Evolutionary conservation across 2,329 filamentous ascomycete species (phyloP), one percentile per base, ranked within the genome.

Genomic region (Nemania abortiva): DNA sequence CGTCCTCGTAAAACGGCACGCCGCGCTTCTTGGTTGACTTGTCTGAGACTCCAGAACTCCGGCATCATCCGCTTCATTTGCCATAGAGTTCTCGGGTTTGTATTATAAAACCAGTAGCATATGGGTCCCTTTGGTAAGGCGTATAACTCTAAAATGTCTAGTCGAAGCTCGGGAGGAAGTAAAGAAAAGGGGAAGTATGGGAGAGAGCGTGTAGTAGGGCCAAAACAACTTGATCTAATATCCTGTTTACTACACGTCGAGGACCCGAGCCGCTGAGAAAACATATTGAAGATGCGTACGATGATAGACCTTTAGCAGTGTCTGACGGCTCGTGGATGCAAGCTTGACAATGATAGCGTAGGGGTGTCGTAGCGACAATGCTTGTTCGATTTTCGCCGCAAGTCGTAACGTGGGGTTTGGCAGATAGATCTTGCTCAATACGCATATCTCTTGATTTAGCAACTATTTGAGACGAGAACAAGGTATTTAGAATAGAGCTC

Each of bases 1-100:
- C 58, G 50, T 3, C 49, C 63, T 11, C 20, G 37, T 39, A 61
- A 18, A 47, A 66, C 55, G 6, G 15, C 29, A 3, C 15, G 37
- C 13, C 63, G 34, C 37, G 56, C 27, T 20, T 66, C 63, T 27
- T 24, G 63, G 37, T 37, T 66, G 37, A 61, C 63, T 47, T 37
- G 63, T 10, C 37, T 11, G 13, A 59, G 47, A 55, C 22, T 55
- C 57, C 56, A 52, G 37, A 55, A 37, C 27, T 45, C 63, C 11
- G 39, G 39, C 39, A 42, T 42, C 39, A 42, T 42, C 39, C 15
- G 24, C 24, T 27, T 27, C 24, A 27, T 27, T 2, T 27, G 24
- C 13, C 39, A 15, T 42, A 18, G 13, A 42, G 18, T 2, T 27
- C 24, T 27, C 24, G 2, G 24, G 24, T 27, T 5, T 5, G 5